Percentiles rank a stretch among this genome's conserved stretches.
These are phyloP conservation scores for Phoenix dactylifera DNA, from an alignment of 176 grass and related monocot species.

Conservation along the genomic window DNA sequence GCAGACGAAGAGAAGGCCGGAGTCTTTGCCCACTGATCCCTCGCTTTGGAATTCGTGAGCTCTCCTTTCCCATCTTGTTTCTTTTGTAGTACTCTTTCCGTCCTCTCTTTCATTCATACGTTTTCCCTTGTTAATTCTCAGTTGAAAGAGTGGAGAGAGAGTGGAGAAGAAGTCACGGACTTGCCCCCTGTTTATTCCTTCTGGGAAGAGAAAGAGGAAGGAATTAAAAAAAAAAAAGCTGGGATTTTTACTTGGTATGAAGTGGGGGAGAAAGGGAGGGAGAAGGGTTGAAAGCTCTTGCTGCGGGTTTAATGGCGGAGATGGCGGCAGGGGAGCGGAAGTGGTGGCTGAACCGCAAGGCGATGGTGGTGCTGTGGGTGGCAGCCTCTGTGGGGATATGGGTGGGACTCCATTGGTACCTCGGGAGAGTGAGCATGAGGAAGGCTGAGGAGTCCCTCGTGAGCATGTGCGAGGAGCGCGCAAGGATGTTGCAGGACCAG, in stretches of 20 bases:
- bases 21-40: neutral
- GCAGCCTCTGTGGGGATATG: slow-evolving; percentile 5
- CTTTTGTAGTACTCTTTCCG: too few relatives aligned
- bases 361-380: slow-evolving; percentile 39
- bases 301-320: slow-evolving; percentile 1
- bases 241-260: slow-evolving; percentile 8
- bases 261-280: slow-evolving; percentile 12
- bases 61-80: too few relatives aligned
- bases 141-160: neutral
- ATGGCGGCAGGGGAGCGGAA: neutral
- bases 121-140: neutral
- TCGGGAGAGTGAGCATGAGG: slow-evolving; percentile 23
- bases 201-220: neutral
- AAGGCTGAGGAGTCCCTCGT: slow-evolving; percentile 62
- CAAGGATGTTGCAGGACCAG: slow-evolving; percentile 96
- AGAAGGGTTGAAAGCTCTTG: slow-evolving; percentile 4
- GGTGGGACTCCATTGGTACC: slow-evolving; percentile 20
- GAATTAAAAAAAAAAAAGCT: neutral
- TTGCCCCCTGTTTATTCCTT: neutral
- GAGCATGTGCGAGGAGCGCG: slow-evolving; percentile 94
- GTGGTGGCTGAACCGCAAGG: slow-evolving; percentile 28
- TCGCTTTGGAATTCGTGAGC: too few relatives aligned
- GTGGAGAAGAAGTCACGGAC: neutral
- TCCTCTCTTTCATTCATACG: too few relatives aligned
- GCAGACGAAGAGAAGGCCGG: neutral